Evolutionary conservation across 345 rosid genomes (phyloP).

Genomic region (Cochlearia excelsa): DNA sequence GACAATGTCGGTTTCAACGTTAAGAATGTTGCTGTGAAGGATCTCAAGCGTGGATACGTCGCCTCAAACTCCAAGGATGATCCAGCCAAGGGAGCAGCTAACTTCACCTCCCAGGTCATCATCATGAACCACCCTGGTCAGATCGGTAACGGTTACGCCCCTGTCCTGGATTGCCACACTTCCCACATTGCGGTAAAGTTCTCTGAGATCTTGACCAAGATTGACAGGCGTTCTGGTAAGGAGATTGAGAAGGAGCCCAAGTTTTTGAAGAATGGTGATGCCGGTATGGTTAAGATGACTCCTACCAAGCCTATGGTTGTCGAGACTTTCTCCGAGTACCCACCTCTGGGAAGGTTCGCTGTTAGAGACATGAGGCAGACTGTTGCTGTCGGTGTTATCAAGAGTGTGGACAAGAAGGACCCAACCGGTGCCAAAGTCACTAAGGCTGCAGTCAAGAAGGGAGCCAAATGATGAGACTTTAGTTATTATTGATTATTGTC

Average conservation of each 20-base stretch:
- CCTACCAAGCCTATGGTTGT: constrained; percentile 88
- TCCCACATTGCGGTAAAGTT: constrained; percentile 4
- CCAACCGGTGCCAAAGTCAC: too few relatives aligned
- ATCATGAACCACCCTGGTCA: too few relatives aligned
- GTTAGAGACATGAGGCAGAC: constrained; percentile 48
- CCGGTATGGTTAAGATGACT: constrained; percentile 52
- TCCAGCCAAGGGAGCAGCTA: constrained; percentile 48
- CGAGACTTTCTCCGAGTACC: constrained; percentile 65
- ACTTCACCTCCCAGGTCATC: constrained; percentile 58
- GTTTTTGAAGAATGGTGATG: constrained; percentile 62
- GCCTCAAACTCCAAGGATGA: constrained; percentile 53
- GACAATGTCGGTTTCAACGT: constrained; percentile 69
- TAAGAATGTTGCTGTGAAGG: constrained; percentile 76
- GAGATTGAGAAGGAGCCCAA: constrained; percentile 62
- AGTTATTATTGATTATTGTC: too few relatives aligned
- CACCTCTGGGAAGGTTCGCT: constrained; percentile 72
- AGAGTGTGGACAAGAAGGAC: too few relatives aligned
- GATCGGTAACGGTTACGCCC: too few relatives aligned
- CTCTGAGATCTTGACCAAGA: constrained; percentile 50
- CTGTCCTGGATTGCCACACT: too few relatives aligned
- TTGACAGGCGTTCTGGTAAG: constrained; percentile 60
- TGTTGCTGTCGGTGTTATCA: too few relatives aligned
- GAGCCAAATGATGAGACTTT: constrained; percentile 47
- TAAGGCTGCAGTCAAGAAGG: constrained; percentile 74
- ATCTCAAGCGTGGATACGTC: constrained; percentile 69